Evolutionary conservation across 129 eudicot genomes (phyloP).

Genomic region (Centrapalus pauciflorus): DNA sequence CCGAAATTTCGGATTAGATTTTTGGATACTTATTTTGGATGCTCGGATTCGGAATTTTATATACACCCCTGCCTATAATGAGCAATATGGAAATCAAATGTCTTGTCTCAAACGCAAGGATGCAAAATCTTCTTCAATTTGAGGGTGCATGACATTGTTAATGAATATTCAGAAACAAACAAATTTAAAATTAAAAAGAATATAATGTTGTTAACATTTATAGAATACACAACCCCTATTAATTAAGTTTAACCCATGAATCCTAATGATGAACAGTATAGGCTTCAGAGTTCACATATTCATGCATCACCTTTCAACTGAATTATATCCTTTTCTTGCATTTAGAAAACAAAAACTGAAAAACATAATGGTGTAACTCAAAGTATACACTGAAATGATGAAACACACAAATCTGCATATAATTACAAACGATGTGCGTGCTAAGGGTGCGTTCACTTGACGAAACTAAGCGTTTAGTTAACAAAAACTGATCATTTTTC

Average conservation of each 20-base stretch:
- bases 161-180: slow-evolving; percentile 29
- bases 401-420: not conserved
- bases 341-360: not conserved
- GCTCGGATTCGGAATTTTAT: too few species aligned
- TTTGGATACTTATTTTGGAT: too few species aligned
- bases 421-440: not conserved
- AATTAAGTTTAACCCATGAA: slow-evolving; percentile 48
- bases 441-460: too few species aligned
- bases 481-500: too few species aligned
- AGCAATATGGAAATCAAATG: too few species aligned
- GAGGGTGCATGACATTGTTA: slow-evolving; percentile 84
- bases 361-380: not conserved
- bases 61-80: too few species aligned
- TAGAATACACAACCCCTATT: not conserved
- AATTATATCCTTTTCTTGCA: slow-evolving; percentile 62
- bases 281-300: slow-evolving; percentile 87
- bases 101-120: slow-evolving; percentile 88
- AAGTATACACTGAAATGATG: not conserved
- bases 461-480: too few species aligned
- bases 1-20: too few species aligned
- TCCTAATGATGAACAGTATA: slow-evolving; percentile 67
- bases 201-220: not conserved
- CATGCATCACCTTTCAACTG: slow-evolving; percentile 80
- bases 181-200: not conserved
- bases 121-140: slow-evolving; percentile 72